phyloP scores from a whole-genome alignment of 306 rosid genomes.

The Lathyrus oleraceus region DNA sequence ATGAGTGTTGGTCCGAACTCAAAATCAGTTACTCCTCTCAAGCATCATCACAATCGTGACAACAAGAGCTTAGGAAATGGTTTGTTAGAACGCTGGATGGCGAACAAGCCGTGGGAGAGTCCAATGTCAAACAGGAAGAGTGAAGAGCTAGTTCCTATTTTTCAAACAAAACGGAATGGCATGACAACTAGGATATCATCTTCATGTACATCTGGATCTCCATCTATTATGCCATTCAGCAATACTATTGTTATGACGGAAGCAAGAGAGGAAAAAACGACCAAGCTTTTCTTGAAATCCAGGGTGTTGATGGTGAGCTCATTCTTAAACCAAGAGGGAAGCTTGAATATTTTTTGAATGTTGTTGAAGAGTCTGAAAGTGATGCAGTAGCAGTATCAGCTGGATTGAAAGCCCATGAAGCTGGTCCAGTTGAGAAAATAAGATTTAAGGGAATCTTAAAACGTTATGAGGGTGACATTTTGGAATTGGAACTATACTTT shows the following conservation, averaged over 20 bases:
- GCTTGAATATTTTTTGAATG: constrained; percentile 54
- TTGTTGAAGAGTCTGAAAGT: constrained; percentile 64
- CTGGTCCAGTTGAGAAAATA: constrained; percentile 83
- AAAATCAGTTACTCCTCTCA: constrained; percentile 43
- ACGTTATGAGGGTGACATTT: constrained; percentile 96
- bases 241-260: constrained; percentile 40
- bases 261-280: constrained; percentile 48
- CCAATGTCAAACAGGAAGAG: constrained; percentile 52
- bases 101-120: constrained; percentile 75
- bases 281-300: constrained; percentile 49
- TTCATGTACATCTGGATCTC: constrained; percentile 56
- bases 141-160: constrained; percentile 39
- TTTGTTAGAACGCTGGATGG: constrained; percentile 86
- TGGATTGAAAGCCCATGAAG: constrained; percentile 84
- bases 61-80: constrained; percentile 48
- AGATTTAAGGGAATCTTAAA: constrained; percentile 88
- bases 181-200: constrained; percentile 66
- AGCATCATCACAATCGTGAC: constrained; percentile 43
- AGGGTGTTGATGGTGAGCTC: constrained; percentile 45
- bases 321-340: constrained; percentile 54
- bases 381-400: constrained; percentile 85
- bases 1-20: constrained; percentile 60
- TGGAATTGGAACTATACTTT: too few species aligned
- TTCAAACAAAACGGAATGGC: constrained; percentile 58
- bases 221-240: constrained; percentile 36